phyloP scores from a whole-genome alignment of 1,284 basidiomycete species.

The Irpex rosettiformis region DNA sequence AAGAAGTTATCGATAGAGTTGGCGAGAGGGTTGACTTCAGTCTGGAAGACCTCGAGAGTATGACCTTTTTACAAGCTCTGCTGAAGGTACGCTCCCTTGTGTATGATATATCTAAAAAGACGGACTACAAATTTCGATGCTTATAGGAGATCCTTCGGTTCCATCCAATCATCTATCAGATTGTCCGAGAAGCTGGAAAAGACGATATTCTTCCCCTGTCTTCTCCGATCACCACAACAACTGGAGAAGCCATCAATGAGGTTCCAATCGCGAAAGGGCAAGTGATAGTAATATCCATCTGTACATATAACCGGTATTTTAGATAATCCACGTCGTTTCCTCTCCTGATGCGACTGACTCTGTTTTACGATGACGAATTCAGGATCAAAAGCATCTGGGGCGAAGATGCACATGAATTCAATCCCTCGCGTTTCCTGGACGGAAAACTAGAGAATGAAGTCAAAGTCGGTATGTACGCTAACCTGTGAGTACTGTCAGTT shows the following conservation, averaged over 20 bases:
- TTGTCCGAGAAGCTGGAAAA: conserved; percentile 6
- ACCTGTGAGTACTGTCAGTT: conserved; percentile 8
- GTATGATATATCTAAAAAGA: conserved; percentile 25
- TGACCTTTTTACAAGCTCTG: conserved; percentile 19
- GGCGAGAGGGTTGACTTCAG: conserved; percentile 25
- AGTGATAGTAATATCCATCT: neutral
- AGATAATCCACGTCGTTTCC: neutral
- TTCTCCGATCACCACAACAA: conserved; percentile 31
- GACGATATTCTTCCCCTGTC: conserved; percentile 44
- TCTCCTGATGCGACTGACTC: no score
- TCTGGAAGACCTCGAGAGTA: conserved; percentile 28
- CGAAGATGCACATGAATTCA: conserved; percentile 11
- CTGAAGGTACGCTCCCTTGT: conserved; percentile 14
- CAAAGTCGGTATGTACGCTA: conserved; percentile 1
- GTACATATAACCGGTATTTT: conserved; percentile 6
- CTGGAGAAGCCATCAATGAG: conserved; percentile 28
- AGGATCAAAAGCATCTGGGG: conserved; percentile 9
- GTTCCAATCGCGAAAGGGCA: conserved; percentile 22
- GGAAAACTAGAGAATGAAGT: conserved; percentile 3
- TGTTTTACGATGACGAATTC: neutral
- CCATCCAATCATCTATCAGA: conserved; percentile 12
- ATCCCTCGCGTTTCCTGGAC: conserved; percentile 9
- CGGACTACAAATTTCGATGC: conserved; percentile 27
- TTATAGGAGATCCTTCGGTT: conserved; percentile 28
- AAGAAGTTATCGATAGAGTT: conserved; percentile 13